These are phyloP conservation scores for Phyllostachys edulis DNA, from an alignment of 176 grass and related monocot genomes.

Conservation along the genomic window DNA sequence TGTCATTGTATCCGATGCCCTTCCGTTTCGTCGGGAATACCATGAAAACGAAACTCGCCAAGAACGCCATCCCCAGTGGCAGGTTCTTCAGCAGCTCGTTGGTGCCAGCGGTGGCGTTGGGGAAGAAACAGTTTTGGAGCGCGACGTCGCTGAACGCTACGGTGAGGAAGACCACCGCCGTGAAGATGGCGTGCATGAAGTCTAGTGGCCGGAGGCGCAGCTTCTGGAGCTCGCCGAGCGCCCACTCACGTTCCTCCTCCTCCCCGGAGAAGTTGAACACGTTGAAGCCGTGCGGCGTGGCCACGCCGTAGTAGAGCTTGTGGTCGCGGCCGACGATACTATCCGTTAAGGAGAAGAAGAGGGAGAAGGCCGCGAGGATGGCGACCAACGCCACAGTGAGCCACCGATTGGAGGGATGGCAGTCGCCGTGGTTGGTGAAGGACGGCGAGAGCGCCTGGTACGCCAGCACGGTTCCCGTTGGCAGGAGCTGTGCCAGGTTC, in stretches of 20 bases:
- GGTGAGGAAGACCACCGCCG: conserved; percentile 39
- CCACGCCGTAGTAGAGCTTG: conserved; percentile 55
- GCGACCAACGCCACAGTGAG: conserved; percentile 21
- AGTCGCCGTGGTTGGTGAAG: conserved; percentile 55
- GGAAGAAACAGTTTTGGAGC: conserved; percentile 35
- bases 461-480: conserved; percentile 56
- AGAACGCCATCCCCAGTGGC: conserved; percentile 28
- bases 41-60: conserved; percentile 36
- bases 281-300: conserved; percentile 29
- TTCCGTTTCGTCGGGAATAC: conserved; percentile 37
- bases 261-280: conserved; percentile 37
- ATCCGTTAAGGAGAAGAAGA: conserved; percentile 41
- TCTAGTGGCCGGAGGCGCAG: conserved; percentile 20
- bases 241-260: not conserved
- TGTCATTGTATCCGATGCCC: conserved; percentile 34
- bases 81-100: conserved; percentile 32
- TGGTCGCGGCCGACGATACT: conserved; percentile 37
- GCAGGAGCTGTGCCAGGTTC: conserved; percentile 42
- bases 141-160: conserved; percentile 39
- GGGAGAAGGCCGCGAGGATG: not conserved
- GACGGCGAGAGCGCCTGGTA: conserved; percentile 64
- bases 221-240: not conserved
- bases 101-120: not conserved
- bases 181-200: conserved; percentile 41
- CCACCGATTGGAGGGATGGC: conserved; percentile 23